Evolutionary conservation across 305 asterid species (phyloP), one percentile per base, ranked within the genome.

Genomic region (Striga hermonthica): DNA sequence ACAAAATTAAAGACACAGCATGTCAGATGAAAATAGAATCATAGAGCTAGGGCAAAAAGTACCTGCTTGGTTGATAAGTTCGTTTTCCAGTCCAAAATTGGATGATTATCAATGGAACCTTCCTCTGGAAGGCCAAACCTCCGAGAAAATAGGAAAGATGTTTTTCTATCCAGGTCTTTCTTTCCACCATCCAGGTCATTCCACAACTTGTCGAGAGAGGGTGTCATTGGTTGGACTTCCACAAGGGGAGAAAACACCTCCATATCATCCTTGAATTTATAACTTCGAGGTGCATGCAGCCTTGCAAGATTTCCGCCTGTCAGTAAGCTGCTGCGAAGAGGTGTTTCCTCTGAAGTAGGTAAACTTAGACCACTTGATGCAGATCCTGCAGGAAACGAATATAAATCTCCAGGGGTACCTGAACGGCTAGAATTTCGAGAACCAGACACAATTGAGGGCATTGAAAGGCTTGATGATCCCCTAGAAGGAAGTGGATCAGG

Each of bases 401-500:
- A 79, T 38, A 81, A 48, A 61, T 83, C 90, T 38, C 87, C 79
- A 72, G 96, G 76, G 49, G 78, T 45, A 77, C 84, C 84, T 16
- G 83, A 71, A 68, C 81, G 90, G 67, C 67, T 75, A 76, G 94
- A 71, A 76, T 74, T 82, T 81, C 84, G 92, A 64, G 85, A 72
- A 72, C 88, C 91, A 69, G 88, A 78, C 55, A 71, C 80, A 13
- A 77, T 61, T 48, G 87, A 72, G 69, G 95, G 68, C 75, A 71
- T 75, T 62, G 89, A 77, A 70, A 70, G 72, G 76, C 80, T 75
- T 47, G 95, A 81, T 67, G 95, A 80, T 64, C 90, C 71, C 75
- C 80, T 69, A 45, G 99, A 87, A 70, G 97, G 97, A 71, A 93
- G 95, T 53, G 99, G 97, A 67, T 93, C 97, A 44, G 96, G 99